These are phyloP conservation scores for Puccinia polysora DNA, from an alignment of 1,284 basidiomycete species.

Conservation along the genomic window DNA sequence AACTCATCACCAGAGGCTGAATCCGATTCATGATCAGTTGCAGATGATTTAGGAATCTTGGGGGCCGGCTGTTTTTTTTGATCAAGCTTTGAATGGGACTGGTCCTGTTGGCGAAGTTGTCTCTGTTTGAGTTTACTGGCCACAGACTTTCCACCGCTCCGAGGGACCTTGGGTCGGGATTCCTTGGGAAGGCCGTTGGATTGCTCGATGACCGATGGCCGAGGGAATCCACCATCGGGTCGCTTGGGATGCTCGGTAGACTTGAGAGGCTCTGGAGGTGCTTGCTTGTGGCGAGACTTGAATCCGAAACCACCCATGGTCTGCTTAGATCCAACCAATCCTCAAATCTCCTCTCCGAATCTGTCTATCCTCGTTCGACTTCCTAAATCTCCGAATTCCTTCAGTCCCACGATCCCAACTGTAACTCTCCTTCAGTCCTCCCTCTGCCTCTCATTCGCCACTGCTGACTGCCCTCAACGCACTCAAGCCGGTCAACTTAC, in stretches of 20 bases:
- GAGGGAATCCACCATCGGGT: not conserved
- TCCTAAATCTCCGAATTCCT: too few species aligned
- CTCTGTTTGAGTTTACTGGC: slow-evolving; percentile 32
- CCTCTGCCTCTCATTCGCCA: too few species aligned
- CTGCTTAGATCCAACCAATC: too few species aligned
- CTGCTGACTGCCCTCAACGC: too few species aligned
- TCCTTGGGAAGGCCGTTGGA: slow-evolving; percentile 1
- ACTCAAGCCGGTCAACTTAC: too few species aligned
- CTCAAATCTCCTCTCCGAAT: too few species aligned
- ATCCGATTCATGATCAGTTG: slow-evolving; percentile 39
- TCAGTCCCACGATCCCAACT: too few species aligned
- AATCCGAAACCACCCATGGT: slow-evolving; percentile 42
- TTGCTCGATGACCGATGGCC: not conserved
- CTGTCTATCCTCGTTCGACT: too few species aligned
- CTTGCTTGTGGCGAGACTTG: slow-evolving; percentile 43
- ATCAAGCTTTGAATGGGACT: slow-evolving; percentile 44
- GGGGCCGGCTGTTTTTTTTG: too few species aligned
- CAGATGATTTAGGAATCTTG: slow-evolving; percentile 25
- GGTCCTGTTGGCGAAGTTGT: slow-evolving; percentile 44
- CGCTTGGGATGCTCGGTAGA: not conserved
- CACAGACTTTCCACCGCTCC: slow-evolving; percentile 43
- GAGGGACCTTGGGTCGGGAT: slow-evolving; percentile 25
- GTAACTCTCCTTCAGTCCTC: too few species aligned
- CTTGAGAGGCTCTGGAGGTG: slow-evolving; percentile 19
- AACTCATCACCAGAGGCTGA: slow-evolving; percentile 17